A percentile compares a stretch with the other conserved stretches of the same genome.
These are phyloP conservation scores for Arthrobotrys conoides DNA, from an alignment of 2,329 filamentous ascomycete species.

Conservation along the genomic window DNA sequence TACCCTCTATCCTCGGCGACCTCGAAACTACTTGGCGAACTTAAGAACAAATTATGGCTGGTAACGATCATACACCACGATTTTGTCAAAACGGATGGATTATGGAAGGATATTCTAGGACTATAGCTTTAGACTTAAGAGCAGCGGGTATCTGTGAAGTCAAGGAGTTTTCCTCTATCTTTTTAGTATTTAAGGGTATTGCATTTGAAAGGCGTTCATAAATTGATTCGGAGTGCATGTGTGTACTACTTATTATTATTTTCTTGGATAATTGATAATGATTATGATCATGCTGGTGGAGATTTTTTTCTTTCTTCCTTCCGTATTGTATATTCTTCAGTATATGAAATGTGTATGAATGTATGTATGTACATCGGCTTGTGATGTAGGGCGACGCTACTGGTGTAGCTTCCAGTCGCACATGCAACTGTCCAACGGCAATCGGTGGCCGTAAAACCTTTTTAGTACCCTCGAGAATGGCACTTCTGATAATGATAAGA, in stretches of 20 bases:
- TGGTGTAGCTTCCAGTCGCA: background rate
- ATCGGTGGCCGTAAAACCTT: background rate
- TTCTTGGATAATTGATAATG: conserved; percentile 6
- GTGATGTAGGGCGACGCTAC: background rate
- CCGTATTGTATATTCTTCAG: background rate
- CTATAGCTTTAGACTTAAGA: conserved; percentile 61
- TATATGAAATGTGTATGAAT: background rate
- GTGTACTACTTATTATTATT: background rate
- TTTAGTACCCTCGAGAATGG: background rate
- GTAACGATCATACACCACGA: conserved; percentile 92
- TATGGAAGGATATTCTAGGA: conserved; percentile 78
- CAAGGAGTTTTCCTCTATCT: background rate
- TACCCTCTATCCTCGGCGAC: conserved; percentile 82
- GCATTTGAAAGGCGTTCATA: conserved; percentile 16
- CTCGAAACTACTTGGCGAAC: conserved; percentile 77
- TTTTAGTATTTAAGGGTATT: background rate
- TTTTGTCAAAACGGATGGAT: conserved; percentile 77
- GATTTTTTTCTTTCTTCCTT: conserved; percentile 3
- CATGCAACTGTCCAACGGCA: background rate
- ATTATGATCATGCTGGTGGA: conserved; percentile 13
- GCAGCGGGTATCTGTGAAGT: no score
- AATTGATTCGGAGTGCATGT: background rate
- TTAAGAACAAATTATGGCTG: conserved; percentile 82
- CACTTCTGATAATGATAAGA: background rate
- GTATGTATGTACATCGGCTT: conserved; percentile 4